Percentiles rank a stretch among this genome's conserved stretches.
phyloP scores from a whole-genome alignment of 2,329 filamentous ascomycete species.

The Ophiostoma ips region DNA sequence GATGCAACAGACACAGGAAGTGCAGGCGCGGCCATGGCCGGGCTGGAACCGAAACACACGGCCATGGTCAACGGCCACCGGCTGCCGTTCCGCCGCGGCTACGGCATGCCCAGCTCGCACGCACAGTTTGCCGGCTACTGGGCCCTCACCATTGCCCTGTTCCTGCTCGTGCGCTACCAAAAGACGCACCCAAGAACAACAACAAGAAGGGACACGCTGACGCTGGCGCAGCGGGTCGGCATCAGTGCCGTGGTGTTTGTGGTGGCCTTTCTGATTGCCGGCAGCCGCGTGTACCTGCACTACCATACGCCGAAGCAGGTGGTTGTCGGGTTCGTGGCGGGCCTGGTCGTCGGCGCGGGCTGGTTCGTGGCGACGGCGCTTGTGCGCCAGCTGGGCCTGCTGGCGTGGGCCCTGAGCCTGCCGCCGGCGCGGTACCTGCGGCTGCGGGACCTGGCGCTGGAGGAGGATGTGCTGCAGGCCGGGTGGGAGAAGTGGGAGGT shows the following conservation, averaged over 20 bases:
- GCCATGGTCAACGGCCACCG: neutral
- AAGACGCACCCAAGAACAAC: neutral
- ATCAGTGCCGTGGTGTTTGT: constrained; percentile 40
- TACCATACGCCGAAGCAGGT: constrained; percentile 90
- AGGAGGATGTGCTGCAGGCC: constrained; percentile 78
- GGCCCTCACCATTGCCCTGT: constrained; percentile 68
- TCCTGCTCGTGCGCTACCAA: constrained; percentile 59
- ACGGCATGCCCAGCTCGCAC: constrained; percentile 93
- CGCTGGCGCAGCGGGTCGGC: constrained; percentile 43
- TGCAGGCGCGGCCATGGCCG: neutral
- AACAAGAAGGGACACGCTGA: neutral
- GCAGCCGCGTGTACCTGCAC: constrained; percentile 76
- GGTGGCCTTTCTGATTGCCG: constrained; percentile 56
- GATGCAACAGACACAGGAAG: neutral
- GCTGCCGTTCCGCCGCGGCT: constrained; percentile 36
- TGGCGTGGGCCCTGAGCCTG: constrained; percentile 59
- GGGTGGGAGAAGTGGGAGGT: constrained; percentile 89
- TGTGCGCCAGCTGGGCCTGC: constrained; percentile 51
- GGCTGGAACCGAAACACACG: neutral
- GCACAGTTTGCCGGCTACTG: constrained; percentile 93
- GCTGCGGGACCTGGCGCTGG: constrained; percentile 69
- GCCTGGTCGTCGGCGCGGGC: constrained; percentile 51
- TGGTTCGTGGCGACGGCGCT: constrained; percentile 69
- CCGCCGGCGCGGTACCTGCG: constrained; percentile 52
- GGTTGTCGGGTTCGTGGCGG: constrained; percentile 60